phyloP scores from a whole-genome alignment of 2,329 filamentous ascomycete species.

The Xylaria sp. region DNA sequence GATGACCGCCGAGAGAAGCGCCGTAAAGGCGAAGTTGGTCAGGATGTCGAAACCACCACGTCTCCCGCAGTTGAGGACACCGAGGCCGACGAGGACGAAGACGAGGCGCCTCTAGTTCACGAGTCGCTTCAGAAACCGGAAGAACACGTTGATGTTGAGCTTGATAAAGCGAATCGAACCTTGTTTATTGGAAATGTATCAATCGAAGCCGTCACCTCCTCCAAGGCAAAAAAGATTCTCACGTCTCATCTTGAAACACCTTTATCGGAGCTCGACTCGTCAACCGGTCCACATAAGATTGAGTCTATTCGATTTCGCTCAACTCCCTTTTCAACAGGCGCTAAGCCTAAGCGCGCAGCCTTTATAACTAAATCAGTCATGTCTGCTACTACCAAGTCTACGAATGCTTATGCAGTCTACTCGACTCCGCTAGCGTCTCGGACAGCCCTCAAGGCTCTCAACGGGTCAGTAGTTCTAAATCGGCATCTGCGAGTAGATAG shows the following conservation, averaged over 20 bases:
- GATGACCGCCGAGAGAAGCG: conserved; percentile 61
- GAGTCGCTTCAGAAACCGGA: conserved; percentile 62
- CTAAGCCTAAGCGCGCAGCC: conserved; percentile 90
- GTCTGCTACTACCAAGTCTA: conserved; percentile 87
- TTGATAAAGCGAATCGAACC: conserved; percentile 87
- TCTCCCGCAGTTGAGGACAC: conserved; percentile 10
- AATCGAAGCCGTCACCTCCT: conserved; percentile 79
- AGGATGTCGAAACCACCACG: conserved; percentile 25
- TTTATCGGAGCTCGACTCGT: conserved; percentile 58
- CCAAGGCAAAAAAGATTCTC: conserved; percentile 78
- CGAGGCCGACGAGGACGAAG: conserved; percentile 32
- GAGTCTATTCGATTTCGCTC: conserved; percentile 95
- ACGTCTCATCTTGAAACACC: conserved; percentile 79
- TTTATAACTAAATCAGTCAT: conserved; percentile 91
- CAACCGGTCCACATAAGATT: conserved; percentile 68
- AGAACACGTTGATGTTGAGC: conserved; percentile 56
- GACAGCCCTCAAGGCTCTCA: conserved; percentile 76
- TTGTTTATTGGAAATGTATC: conserved; percentile 94
- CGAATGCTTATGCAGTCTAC: conserved; percentile 94
- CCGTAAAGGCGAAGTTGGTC: conserved; percentile 52
- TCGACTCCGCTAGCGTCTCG: conserved; percentile 75
- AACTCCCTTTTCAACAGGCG: conserved; percentile 77
- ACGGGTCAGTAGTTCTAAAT: conserved; percentile 82
- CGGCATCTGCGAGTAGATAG: conserved; percentile 91
- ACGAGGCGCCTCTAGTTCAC: conserved; percentile 54